A percentile compares a stretch with the other conserved stretches of the same genome.
Evolutionary conservation across 345 rosid genomes (phyloP).

Genomic region (Citrus glauca): DNA sequence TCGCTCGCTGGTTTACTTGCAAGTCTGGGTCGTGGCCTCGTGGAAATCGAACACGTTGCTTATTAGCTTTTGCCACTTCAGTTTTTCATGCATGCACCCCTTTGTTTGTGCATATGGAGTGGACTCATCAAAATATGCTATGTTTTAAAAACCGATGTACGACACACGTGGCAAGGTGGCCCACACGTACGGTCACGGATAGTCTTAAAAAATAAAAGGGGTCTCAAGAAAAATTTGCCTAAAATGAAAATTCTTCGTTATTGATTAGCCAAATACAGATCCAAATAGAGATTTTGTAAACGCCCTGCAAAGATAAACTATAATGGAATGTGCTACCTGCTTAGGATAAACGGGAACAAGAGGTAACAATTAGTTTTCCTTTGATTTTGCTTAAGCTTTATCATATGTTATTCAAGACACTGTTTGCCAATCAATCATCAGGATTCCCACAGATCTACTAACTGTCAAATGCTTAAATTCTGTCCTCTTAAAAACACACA

Average conservation of each 20-base stretch:
- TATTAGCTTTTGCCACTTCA: neutral
- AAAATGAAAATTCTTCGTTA: neutral
- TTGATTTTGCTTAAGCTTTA: neutral
- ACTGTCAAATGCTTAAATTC: neutral
- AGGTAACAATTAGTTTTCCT: no score
- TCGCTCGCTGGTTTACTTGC: neutral
- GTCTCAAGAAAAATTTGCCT: neutral
- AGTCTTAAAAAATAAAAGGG: neutral
- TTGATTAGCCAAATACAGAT: neutral
- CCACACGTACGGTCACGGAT: no score
- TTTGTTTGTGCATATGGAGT: neutral
- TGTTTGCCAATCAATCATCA: neutral
- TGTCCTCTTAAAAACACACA: neutral
- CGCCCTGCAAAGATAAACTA: neutral
- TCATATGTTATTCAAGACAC: no score
- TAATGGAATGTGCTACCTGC: neutral
- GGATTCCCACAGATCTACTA: neutral
- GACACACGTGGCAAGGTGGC: no score
- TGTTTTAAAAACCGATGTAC: no score
- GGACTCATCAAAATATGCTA: neutral
- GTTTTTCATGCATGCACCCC: neutral
- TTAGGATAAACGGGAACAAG: neutral
- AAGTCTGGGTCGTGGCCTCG: no score
- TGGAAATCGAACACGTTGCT: neutral
- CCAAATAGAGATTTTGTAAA: no score